Conservation (phyloP, 192 early-diverging fungal genomes). For the Powellomyces hirtus region DNA sequence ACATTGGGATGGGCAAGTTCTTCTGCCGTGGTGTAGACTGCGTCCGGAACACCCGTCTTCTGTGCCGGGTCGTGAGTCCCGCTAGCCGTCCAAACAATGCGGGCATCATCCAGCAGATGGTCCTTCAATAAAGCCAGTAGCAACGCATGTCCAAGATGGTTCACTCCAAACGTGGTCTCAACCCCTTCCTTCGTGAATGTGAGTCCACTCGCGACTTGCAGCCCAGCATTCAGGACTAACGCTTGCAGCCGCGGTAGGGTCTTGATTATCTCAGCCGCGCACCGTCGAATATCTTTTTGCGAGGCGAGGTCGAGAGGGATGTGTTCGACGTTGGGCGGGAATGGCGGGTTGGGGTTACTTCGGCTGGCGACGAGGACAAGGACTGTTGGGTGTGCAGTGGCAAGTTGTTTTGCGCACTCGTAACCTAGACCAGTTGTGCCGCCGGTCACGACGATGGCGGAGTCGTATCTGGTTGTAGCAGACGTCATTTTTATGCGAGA, state of each 20-base stretch:
- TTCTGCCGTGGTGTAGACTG: not conserved
- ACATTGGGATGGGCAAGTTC: not conserved
- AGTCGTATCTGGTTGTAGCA: no score
- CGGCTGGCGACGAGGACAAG: not conserved
- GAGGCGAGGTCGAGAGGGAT: not conserved
- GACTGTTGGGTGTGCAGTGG: not conserved
- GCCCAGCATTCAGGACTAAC: not conserved
- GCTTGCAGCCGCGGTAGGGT: not conserved
- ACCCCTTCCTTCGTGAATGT: not conserved
- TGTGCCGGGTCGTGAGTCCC: not conserved
- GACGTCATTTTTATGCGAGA: no score
- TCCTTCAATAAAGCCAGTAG: not conserved
- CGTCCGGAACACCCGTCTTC: not conserved
- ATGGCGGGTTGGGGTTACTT: not conserved
- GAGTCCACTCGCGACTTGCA: not conserved
- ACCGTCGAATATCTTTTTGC: not conserved
- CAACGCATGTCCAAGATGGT: not conserved
- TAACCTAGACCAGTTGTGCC: not conserved
- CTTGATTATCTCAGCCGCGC: not conserved
- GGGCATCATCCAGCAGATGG: not conserved
- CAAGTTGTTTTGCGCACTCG: not conserved
- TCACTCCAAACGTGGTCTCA: not conserved
- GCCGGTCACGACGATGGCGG: no score
- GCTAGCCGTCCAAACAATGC: not conserved
- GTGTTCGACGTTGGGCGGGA: not conserved